Percentiles rank a stretch among this genome's conserved stretches.
Conservation (phyloP, 306 rosid genomes). For the Quercus suber region DNA sequence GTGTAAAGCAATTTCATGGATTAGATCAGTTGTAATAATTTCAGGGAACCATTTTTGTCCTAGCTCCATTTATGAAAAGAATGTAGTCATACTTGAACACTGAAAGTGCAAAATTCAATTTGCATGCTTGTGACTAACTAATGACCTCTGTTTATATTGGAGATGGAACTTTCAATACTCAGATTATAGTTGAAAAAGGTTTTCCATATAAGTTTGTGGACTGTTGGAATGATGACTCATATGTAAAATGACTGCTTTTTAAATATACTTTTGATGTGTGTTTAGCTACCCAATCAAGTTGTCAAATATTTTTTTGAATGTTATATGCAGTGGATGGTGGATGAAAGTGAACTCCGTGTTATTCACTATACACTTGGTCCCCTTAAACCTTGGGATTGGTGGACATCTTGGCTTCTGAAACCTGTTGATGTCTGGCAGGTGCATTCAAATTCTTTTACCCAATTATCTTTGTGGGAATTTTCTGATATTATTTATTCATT, state of each 20-base stretch:
- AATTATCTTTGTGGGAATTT: neutral
- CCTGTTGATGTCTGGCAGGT: slow-evolving; percentile 99
- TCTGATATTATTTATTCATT: neutral
- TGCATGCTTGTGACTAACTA: too few species aligned
- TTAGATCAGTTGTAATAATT: too few species aligned
- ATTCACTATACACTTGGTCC: slow-evolving; percentile 98
- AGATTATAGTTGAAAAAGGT: too few species aligned
- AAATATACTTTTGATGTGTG: neutral
- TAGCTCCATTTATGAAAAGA: too few species aligned
- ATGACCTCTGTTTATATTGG: too few species aligned
- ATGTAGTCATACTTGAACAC: too few species aligned
- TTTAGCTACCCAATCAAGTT: neutral
- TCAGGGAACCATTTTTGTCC: too few species aligned
- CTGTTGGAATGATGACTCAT: neutral
- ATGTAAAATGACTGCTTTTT: neutral
- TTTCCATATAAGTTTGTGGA: neutral
- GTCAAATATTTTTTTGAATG: slow-evolving; percentile 14
- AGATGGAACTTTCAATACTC: too few species aligned
- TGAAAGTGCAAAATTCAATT: too few species aligned
- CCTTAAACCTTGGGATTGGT: slow-evolving; percentile 99
- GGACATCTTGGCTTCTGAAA: slow-evolving; percentile 99
- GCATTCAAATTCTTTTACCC: neutral
- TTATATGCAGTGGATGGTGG: slow-evolving; percentile 90
- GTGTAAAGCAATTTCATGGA: neutral
- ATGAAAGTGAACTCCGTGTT: slow-evolving; percentile 83